These are phyloP conservation scores for Cutaneotrichosporon sp. DNA, from an alignment of 1,284 basidiomycete species.

Conservation along the genomic window DNA sequence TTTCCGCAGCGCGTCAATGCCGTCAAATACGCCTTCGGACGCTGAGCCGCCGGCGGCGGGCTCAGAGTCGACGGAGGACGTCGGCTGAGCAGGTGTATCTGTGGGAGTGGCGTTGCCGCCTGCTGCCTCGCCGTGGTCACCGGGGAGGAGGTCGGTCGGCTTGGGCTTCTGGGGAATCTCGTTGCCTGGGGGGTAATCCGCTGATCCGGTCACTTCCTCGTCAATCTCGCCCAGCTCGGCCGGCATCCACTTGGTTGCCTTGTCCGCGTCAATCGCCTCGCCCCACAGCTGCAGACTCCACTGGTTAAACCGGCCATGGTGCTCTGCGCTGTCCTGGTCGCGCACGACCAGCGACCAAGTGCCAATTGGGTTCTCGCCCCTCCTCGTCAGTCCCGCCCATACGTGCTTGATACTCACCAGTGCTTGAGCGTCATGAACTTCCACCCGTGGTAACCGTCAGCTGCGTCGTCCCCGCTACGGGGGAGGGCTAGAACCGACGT, in stretches of 20 bases:
- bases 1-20: constrained; percentile 68
- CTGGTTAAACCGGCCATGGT: constrained; percentile 74
- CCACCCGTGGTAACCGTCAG: constrained; percentile 83
- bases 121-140: constrained; percentile 62
- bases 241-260: constrained; percentile 59
- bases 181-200: constrained; percentile 17
- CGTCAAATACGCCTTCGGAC: constrained; percentile 82
- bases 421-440: constrained; percentile 98
- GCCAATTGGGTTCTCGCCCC: constrained; percentile 91
- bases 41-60: constrained; percentile 19
- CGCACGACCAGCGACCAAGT: constrained; percentile 84
- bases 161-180: constrained; percentile 62
- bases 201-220: constrained; percentile 44
- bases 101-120: not conserved
- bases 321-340: constrained; percentile 62
- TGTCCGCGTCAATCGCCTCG: constrained; percentile 67
- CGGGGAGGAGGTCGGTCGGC: constrained; percentile 82
- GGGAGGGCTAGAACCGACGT: constrained; percentile 75
- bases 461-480: constrained; percentile 64
- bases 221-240: constrained; percentile 44
- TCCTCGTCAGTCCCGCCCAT: constrained; percentile 56
- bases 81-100: too few relatives aligned
- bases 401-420: constrained; percentile 95
- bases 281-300: constrained; percentile 97
- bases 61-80: constrained; percentile 29